These are phyloP conservation scores for Parastagonospora nodorum DNA, from an alignment of 2,329 filamentous ascomycete genomes.

Conservation along the genomic window DNA sequence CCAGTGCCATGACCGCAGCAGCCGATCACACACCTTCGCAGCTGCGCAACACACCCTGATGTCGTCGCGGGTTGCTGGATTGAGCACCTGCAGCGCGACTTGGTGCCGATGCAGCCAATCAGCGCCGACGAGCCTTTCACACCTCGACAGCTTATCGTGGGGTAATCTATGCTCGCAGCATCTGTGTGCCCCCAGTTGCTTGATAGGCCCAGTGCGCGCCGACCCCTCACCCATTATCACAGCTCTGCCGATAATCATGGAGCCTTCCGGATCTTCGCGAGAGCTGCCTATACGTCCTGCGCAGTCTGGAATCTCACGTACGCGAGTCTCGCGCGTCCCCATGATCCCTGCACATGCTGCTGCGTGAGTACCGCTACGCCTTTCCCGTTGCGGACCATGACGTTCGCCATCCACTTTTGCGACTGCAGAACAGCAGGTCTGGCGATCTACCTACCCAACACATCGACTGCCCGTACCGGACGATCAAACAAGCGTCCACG, in stretches of 20 bases:
- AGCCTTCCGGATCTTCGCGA: not conserved
- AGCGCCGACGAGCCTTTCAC: not conserved
- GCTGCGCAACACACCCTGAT: constrained; percentile 1
- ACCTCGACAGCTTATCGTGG: constrained; percentile 4
- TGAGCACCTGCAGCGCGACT: constrained; percentile 1
- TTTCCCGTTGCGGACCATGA: not conserved
- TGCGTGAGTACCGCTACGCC: not conserved
- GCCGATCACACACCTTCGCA: not conserved
- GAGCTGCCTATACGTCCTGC: not conserved
- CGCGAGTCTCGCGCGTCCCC: constrained; percentile 1
- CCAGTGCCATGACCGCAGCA: constrained; percentile 1
- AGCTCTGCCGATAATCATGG: not conserved
- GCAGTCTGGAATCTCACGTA: not conserved
- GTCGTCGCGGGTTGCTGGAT: constrained; percentile 3
- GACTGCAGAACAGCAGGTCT: not conserved
- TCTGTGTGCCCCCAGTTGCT: not conserved
- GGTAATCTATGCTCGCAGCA: constrained; percentile 2
- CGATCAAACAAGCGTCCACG: not conserved
- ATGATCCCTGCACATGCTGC: not conserved
- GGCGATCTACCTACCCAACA: not conserved
- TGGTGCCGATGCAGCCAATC: not conserved
- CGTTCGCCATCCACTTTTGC: not conserved
- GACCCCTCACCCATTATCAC: constrained; percentile 3
- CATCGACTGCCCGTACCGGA: too few relatives aligned
- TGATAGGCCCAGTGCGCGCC: constrained; percentile 2